These are phyloP conservation scores for Casuarina glauca DNA, from an alignment of 306 rosid genomes.

Conservation along the genomic window DNA sequence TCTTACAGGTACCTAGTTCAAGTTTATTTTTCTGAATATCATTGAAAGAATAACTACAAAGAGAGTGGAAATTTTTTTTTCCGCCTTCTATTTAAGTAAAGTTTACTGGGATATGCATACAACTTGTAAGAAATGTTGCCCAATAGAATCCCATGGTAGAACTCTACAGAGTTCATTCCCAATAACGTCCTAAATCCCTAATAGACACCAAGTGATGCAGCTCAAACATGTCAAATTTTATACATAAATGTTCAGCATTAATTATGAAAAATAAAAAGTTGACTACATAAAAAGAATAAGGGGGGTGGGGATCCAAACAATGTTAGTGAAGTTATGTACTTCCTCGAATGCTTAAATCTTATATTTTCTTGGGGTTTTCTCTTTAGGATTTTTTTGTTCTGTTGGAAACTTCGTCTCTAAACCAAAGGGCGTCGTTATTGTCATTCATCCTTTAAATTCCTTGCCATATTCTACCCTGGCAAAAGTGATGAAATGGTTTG, in stretches of 20 bases:
- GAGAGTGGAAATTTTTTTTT: not conserved
- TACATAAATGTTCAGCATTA: too few species aligned
- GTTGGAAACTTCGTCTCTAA: too few species aligned
- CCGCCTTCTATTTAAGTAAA: not conserved
- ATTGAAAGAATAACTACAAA: not conserved
- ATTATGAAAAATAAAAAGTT: too few species aligned
- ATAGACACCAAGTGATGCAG: not conserved
- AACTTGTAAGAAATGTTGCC: not conserved
- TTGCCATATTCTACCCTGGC: not conserved
- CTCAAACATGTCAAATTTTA: not conserved
- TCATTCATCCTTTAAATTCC: not conserved
- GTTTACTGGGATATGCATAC: not conserved
- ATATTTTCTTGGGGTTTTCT: not conserved
- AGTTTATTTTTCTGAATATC: not conserved
- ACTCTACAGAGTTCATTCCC: too few species aligned
- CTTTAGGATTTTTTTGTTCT: too few species aligned
- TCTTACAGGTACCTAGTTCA: conserved; percentile 53
- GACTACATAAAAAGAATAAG: not conserved
- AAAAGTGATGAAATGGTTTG: conserved; percentile 5
- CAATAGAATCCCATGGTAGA: not conserved
- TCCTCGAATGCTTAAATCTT: not conserved
- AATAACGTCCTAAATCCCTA: not conserved
- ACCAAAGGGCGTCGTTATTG: too few species aligned
- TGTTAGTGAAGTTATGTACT: not conserved
- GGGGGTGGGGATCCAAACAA: too few species aligned